These are phyloP conservation scores for Ziziphus jujuba DNA, from an alignment of 306 rosid species.

Conservation along the genomic window DNA sequence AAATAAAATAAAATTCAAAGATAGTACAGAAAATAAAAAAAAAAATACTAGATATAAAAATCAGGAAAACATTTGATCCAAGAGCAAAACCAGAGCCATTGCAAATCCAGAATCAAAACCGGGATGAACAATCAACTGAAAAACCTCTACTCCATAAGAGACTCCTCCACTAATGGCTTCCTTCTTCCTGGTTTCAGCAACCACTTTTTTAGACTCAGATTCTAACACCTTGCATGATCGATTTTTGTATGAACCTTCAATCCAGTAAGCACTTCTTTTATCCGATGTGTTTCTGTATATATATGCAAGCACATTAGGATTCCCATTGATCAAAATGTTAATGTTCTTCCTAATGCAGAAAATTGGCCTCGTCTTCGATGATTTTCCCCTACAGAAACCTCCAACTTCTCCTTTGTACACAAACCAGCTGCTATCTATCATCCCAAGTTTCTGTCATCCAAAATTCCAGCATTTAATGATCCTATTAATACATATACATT, in stretches of 20 bases:
- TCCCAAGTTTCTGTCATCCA: conserved; percentile 50
- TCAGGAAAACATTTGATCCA: conserved; percentile 75
- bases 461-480: neutral
- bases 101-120: conserved; percentile 65
- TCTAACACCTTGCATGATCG: conserved; percentile 71
- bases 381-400: neutral
- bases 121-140: conserved; percentile 64
- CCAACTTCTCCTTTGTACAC: conserved; percentile 64
- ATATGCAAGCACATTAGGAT: conserved; percentile 42
- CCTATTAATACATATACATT: too few species aligned
- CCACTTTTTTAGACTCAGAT: conserved; percentile 40
- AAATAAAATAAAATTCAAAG: neutral
- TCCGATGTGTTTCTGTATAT: conserved; percentile 35
- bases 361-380: conserved; percentile 42
- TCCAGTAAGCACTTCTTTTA: conserved; percentile 34
- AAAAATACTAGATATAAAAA: neutral
- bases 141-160: conserved; percentile 71
- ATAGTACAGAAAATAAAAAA: neutral
- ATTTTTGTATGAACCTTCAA: conserved; percentile 64
- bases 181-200: conserved; percentile 75
- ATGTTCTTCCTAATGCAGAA: conserved; percentile 57
- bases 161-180: conserved; percentile 50
- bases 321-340: conserved; percentile 34
- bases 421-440: conserved; percentile 56
- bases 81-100: conserved; percentile 70